Evolutionary conservation across 257 asterid species (phyloP).

Genomic region (Nemophila menziesii): DNA sequence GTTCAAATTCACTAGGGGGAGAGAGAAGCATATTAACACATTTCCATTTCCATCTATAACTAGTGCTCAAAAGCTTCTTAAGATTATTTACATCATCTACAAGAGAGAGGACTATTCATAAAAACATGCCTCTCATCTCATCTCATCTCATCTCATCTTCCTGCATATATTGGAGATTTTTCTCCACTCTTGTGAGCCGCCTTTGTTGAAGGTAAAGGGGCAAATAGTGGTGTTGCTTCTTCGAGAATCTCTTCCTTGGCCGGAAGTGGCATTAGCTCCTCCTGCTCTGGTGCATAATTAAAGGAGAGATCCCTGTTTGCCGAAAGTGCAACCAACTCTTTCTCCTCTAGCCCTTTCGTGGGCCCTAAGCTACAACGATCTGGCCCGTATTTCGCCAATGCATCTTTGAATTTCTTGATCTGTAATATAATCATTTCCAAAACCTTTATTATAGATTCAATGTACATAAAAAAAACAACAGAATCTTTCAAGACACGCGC

Average conservation of each 20-base stretch:
- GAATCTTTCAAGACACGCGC: not conserved
- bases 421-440: constrained; percentile 7
- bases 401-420: constrained; percentile 34
- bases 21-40: not conserved
- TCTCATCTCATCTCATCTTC: no score
- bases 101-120: not conserved
- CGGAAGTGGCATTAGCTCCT: constrained; percentile 9
- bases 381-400: constrained; percentile 25
- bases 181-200: not conserved
- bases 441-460: not conserved
- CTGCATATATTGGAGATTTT: not conserved
- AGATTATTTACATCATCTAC: not conserved
- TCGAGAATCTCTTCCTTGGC: constrained; percentile 5
- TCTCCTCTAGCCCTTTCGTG: constrained; percentile 32
- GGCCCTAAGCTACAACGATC: constrained; percentile 22
- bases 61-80: not conserved
- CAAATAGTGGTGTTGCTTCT: constrained; percentile 4
- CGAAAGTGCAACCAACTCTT: constrained; percentile 27
- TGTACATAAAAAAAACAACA: no score
- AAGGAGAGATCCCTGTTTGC: constrained; percentile 26
- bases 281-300: constrained; percentile 14
- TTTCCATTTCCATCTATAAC: not conserved
- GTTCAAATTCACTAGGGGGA: not conserved
- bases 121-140: not conserved
- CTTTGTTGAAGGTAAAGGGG: constrained; percentile 5